Evolutionary conservation across 1,284 basidiomycete species (phyloP).

Genomic region (Phellinidium pouzarii): DNA sequence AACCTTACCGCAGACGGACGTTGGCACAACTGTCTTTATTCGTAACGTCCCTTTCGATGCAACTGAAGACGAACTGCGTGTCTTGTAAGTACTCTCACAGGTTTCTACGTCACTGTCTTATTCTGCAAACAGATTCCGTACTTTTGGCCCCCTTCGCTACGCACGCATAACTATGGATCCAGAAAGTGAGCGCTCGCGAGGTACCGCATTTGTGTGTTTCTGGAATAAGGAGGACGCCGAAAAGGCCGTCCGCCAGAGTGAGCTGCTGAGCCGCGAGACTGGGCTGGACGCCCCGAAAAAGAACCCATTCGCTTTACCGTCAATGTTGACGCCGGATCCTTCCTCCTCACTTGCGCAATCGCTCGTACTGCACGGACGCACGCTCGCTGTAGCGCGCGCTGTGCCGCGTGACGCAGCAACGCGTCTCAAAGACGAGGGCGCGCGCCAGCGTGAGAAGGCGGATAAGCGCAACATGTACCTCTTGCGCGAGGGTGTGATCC

Average conservation of each 20-base stretch:
- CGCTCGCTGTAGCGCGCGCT: constrained; percentile 85
- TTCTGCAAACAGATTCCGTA: constrained; percentile 61
- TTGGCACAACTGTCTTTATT: constrained; percentile 89
- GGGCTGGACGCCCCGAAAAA: constrained; percentile 43
- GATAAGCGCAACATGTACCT: constrained; percentile 97
- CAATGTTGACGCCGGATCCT: constrained; percentile 92
- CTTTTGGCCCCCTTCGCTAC: constrained; percentile 91
- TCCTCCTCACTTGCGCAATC: constrained; percentile 79
- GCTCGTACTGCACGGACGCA: constrained; percentile 88
- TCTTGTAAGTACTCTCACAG: constrained; percentile 46
- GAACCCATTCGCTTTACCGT: constrained; percentile 82
- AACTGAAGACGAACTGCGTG: constrained; percentile 84
- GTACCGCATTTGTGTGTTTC: constrained; percentile 96
- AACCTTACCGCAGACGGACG: constrained; percentile 69
- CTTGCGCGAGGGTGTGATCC: constrained; percentile 91
- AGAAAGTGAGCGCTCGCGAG: constrained; percentile 79
- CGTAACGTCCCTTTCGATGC: constrained; percentile 92
- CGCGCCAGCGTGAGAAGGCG: constrained; percentile 78
- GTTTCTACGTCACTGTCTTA: constrained; percentile 5
- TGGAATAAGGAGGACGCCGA: constrained; percentile 93
- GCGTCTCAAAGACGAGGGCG: constrained; percentile 81
- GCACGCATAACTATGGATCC: constrained; percentile 88
- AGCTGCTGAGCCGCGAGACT: constrained; percentile 62
- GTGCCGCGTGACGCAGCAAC: constrained; percentile 87
- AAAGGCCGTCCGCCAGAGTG: constrained; percentile 77